Evolutionary conservation across 108 stramenopile species (phyloP), one percentile per base, ranked within the genome.

Genomic region (Stephanodiscus minutulus): DNA sequence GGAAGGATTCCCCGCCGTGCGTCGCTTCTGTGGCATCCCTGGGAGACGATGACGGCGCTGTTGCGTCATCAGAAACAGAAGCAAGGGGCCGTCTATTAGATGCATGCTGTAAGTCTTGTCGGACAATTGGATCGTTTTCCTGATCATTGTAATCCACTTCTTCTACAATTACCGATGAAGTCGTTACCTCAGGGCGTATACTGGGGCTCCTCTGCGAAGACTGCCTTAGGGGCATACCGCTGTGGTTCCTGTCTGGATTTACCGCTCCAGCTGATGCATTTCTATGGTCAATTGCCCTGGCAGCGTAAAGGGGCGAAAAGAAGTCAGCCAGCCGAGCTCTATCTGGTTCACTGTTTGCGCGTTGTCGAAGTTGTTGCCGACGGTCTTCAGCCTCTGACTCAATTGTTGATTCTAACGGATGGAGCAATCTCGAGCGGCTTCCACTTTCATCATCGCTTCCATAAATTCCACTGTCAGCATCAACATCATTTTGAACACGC

Each of bases 261-360:
- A 17, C 44, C 66, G 21, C 31, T 48, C 28, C 61, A 47, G 47
- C 59, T 28, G 9, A 29, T 41, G 35, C 50, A 41, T 33, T 46
- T 9, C 71, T 48, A 52, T 47, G 58, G 49, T 74, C 73, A 35
- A 74, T 66, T 37, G 58, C 73, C 27, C 73, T 66, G 9, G 66
- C 66, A 18, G 54, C 58, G 47, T 66, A 74, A 37, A 74, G 35
- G 33, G 60, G 53, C 10, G 64, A 72, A 18, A 73, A 72, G 44
- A 73, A 73, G 66, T 65, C 65, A 43, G 37, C 46, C 9, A 73
- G 35, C 36, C 71, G 66, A 10, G 77, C 63, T 73, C 77, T 46
- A 67, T 78, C 77, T 9, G 77, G 77, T 68, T 78, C 77, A 10
- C 72, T 73, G 55, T 72, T 28, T 36, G 77, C 56, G 31, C 77